Base-by-base conservation (phyloP, 2,329 filamentous ascomycete species). In the Xylaria sp. region DNA sequence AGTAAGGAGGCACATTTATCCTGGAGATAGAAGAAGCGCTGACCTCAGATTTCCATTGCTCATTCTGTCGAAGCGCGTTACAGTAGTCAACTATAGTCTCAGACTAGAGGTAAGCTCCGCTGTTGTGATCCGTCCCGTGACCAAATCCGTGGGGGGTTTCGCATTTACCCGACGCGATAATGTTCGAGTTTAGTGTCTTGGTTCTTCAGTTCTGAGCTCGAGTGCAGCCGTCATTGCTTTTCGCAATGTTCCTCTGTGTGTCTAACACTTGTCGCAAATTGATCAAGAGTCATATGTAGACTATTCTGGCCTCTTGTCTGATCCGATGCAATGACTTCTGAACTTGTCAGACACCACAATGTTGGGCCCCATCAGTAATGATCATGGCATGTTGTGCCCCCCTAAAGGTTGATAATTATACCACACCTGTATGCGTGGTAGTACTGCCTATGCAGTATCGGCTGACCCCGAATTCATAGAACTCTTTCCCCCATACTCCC, bases 31-130 rank as follows among this genome's bases (percentile, higher is more conserved):
- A 36, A 26, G 15, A 61, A 36, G 65, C 20, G 69, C 69, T 69
- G 66, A 71, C 63, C 63, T 69, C 63, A 69, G 66, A 51, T 58
- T 44, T n/a, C 31, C 26, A 65, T 62, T 65, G 38, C 66, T 63
- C 13, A 36, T 63, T 67, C 53, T 23, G 63, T 69, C 63, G 26
- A 60, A 42, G 56, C 61, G 68, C 63, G n/a, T 66, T 38, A 23
- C 56, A 23, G 46, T 63, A 58, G 62, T 60, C 42, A 36, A 44
- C 68, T 54, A 63, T 48, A 28, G 44, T 61, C 28, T 61, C 13
- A 23, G 54, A 42, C 59, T 53, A 61, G 64, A 57, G 66, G 58
- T 69, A 67, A 66, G 64, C 63, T 65, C 64, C 57, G 57, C 63
- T 65, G 42, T 61, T 61, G 54, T 53, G 54, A 17, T 23, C 63